Percentiles rank a stretch among this genome's conserved stretches.
Evolutionary conservation across 2,329 filamentous ascomycete genomes (phyloP).

Genomic region (Tolypocladium ophioglossoides): DNA sequence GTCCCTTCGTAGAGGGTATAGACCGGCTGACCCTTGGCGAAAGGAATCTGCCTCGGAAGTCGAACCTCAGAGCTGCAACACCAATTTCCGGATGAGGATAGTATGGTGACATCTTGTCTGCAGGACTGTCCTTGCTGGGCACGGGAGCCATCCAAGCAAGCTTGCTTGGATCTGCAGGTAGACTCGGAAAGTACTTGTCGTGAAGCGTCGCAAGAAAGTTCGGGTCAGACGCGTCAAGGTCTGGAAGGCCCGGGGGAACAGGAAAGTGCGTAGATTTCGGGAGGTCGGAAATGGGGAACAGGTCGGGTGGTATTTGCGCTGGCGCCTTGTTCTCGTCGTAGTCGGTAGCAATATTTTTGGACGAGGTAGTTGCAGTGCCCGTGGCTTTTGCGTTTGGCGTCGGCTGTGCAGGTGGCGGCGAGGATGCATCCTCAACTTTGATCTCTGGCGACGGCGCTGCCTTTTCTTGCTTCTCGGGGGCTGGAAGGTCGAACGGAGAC

Average conservation of each 20-base stretch:
- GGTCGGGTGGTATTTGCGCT: conserved; percentile 26
- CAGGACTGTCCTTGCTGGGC: conserved; percentile 51
- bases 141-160: conserved; percentile 83
- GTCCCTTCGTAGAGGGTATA: conserved; percentile 65
- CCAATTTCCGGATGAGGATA: conserved; percentile 67
- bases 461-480: conserved; percentile 7
- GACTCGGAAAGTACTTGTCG: conserved; percentile 84
- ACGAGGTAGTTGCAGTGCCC: conserved; percentile 1
- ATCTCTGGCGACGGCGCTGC: conserved; percentile 17
- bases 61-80: conserved; percentile 73
- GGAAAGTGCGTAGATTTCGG: conserved; percentile 51
- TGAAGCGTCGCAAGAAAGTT: conserved; percentile 79
- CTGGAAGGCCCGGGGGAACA: conserved; percentile 41
- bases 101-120: conserved; percentile 66
- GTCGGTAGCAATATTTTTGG: conserved; percentile 17
- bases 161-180: conserved; percentile 73
- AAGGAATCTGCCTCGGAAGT: conserved; percentile 72
- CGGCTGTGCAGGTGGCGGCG: conserved; percentile 9
- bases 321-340: conserved; percentile 34
- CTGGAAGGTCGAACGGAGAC: conserved; percentile 30
- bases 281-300: conserved; percentile 30
- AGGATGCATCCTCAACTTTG: conserved; percentile 21
- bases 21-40: conserved; percentile 63
- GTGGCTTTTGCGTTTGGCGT: conserved; percentile 1
- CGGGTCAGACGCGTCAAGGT: conserved; percentile 74